phyloP scores from a whole-genome alignment of 106 monocot species.

The Posidonia australis region DNA sequence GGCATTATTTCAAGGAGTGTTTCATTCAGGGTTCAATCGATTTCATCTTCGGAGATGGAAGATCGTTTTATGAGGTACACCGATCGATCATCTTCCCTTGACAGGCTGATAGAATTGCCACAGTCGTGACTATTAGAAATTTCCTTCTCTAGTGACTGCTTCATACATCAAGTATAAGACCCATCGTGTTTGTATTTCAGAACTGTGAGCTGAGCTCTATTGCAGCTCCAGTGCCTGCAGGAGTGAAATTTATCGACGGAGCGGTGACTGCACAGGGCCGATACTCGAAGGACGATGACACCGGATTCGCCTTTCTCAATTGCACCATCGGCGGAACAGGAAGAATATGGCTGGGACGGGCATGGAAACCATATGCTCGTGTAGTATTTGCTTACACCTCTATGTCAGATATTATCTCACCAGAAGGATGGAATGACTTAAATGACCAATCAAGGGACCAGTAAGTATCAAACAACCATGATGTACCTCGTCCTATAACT shows the following conservation, averaged over 20 bases:
- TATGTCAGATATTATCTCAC: slow-evolving; percentile 63
- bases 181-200: too few relatives aligned
- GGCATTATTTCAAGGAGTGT: slow-evolving; percentile 90
- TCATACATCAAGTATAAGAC: neutral
- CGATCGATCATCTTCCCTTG: neutral
- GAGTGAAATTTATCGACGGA: slow-evolving; percentile 45
- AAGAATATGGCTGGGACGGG: slow-evolving; percentile 70
- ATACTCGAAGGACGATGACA: slow-evolving; percentile 35
- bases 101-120: too few relatives aligned
- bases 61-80: slow-evolving; percentile 81
- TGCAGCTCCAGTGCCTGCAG: slow-evolving; percentile 44
- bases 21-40: slow-evolving; percentile 92
- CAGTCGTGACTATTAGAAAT: too few relatives aligned
- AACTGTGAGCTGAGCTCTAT: slow-evolving; percentile 66
- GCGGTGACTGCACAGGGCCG: slow-evolving; percentile 67
- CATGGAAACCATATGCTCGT: slow-evolving; percentile 75
- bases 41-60: slow-evolving; percentile 85
- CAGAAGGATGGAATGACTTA: slow-evolving; percentile 95
- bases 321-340: slow-evolving; percentile 79
- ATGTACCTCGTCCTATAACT: neutral
- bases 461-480: slow-evolving; percentile 21
- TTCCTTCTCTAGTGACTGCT: too few relatives aligned
- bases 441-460: slow-evolving; percentile 63
- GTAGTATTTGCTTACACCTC: slow-evolving; percentile 62
- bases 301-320: slow-evolving; percentile 67